phyloP scores from a whole-genome alignment of 257 asterid genomes.

The Lantana camara region DNA sequence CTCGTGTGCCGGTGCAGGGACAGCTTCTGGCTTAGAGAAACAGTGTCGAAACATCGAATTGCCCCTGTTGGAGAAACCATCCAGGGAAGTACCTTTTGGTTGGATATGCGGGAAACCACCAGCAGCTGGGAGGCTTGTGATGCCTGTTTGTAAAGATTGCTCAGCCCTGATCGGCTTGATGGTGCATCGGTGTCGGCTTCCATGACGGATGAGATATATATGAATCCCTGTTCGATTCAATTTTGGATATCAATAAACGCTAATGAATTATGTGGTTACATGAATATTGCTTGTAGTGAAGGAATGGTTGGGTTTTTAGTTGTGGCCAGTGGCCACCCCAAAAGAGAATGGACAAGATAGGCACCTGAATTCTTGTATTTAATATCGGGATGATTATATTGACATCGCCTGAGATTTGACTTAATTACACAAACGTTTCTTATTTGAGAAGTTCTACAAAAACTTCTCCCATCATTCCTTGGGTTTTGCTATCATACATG shows the following conservation, averaged over 20 bases:
- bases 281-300: too few relatives aligned
- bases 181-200: constrained; percentile 56
- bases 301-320: too few relatives aligned
- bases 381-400: neutral
- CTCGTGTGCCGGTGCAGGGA: constrained; percentile 84
- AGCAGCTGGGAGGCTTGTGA: constrained; percentile 45
- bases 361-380: neutral
- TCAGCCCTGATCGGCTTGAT: constrained; percentile 69
- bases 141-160: constrained; percentile 59
- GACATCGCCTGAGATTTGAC: too few relatives aligned
- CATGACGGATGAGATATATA: constrained; percentile 73
- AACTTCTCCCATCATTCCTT: too few relatives aligned
- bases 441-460: too few relatives aligned
- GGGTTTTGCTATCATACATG: too few relatives aligned
- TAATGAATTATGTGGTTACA: too few relatives aligned
- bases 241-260: too few relatives aligned
- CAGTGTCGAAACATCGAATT: constrained; percentile 77
- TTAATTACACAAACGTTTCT: too few relatives aligned
- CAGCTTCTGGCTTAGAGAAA: constrained; percentile 84
- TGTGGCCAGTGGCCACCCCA: too few relatives aligned
- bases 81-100: constrained; percentile 88
- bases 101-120: constrained; percentile 70
- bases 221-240: constrained; percentile 67
- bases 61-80: constrained; percentile 84
- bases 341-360: neutral